These are phyloP conservation scores for Elongisporangium prolatum DNA, from an alignment of 352 stramenopile genomes.

Conservation along the genomic window DNA sequence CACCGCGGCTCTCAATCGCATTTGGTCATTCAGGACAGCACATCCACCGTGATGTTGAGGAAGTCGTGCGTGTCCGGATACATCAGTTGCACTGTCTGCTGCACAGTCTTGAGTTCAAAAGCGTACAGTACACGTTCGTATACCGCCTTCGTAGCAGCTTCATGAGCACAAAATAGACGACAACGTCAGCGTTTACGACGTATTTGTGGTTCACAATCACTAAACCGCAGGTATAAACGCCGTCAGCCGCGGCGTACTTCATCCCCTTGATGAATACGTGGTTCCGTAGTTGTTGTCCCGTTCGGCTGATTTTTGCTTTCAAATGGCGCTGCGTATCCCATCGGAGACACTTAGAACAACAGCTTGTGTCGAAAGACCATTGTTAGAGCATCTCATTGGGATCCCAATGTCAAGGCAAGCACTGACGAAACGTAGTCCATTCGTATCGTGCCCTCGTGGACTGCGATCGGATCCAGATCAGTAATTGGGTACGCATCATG, in stretches of 20 bases:
- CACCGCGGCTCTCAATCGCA: background rate
- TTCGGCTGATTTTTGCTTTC: too few relatives aligned
- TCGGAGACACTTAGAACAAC: too few relatives aligned
- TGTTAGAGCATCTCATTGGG: too few relatives aligned
- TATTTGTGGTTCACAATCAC: slow-evolving; percentile 31
- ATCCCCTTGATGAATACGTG: slow-evolving; percentile 23
- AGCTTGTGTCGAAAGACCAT: too few relatives aligned
- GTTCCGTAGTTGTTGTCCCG: too few relatives aligned
- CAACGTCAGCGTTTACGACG: slow-evolving; percentile 18
- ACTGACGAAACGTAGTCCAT: too few relatives aligned
- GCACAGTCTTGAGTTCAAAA: slow-evolving; percentile 29
- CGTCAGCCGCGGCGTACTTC: slow-evolving; percentile 25
- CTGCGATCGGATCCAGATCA: too few relatives aligned
- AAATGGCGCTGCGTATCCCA: too few relatives aligned
- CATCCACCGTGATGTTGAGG: slow-evolving; percentile 14
- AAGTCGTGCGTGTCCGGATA: slow-evolving; percentile 21
- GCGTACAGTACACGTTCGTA: slow-evolving; percentile 20
- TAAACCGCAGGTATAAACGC: slow-evolving; percentile 29
- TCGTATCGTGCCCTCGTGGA: too few relatives aligned
- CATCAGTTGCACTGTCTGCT: slow-evolving; percentile 26
- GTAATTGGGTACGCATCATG: too few relatives aligned
- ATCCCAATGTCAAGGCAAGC: too few relatives aligned
- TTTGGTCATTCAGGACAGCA: background rate
- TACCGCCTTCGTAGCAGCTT: slow-evolving; percentile 14
- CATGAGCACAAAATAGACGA: slow-evolving; percentile 20